Conservation (phyloP, 805 yeast genomes). For the Starmerella roubikii region DNA sequence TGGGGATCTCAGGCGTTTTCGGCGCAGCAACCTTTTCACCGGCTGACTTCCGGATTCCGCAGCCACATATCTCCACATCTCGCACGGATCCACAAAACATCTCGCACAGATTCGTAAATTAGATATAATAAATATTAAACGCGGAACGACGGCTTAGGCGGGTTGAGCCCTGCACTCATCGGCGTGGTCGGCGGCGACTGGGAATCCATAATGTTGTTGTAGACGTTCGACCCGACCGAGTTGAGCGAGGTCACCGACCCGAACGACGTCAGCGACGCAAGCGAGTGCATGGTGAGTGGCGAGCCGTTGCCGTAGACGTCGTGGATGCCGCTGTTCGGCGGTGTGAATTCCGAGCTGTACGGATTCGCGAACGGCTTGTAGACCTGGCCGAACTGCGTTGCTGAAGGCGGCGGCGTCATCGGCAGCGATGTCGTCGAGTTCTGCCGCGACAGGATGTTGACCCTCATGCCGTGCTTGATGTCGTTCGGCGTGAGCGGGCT, state of each 20-base stretch:
- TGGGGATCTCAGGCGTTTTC: too few relatives aligned
- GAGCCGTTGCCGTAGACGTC: constrained; percentile 12
- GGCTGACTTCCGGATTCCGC: too few relatives aligned
- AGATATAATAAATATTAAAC: too few relatives aligned
- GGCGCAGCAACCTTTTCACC: too few relatives aligned
- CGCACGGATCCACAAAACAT: too few relatives aligned
- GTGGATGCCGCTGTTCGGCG: constrained; percentile 8
- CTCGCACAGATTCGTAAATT: too few relatives aligned
- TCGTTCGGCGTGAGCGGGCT: neutral
- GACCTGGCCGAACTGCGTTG: constrained; percentile 17
- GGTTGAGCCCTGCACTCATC: constrained; percentile 6
- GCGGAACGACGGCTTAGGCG: constrained; percentile 18
- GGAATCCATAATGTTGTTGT: constrained; percentile 9
- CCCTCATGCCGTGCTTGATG: constrained; percentile 1
- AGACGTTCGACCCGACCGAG: constrained; percentile 7
- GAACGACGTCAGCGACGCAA: constrained; percentile 14
- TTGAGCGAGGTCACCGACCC: constrained; percentile 13
- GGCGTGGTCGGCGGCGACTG: constrained; percentile 21
- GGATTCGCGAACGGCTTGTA: neutral
- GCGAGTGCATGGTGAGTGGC: constrained; percentile 15
- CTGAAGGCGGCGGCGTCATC: constrained; percentile 27
- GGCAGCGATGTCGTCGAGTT: constrained; percentile 17
- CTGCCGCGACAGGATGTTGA: constrained; percentile 8
- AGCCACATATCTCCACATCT: too few relatives aligned
- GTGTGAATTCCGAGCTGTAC: constrained; percentile 10